Percentiles rank a stretch among this genome's conserved stretches.
These are phyloP conservation scores for Tolypocladium pustulatum DNA, from an alignment of 2,329 filamentous ascomycete species.

Conservation along the genomic window DNA sequence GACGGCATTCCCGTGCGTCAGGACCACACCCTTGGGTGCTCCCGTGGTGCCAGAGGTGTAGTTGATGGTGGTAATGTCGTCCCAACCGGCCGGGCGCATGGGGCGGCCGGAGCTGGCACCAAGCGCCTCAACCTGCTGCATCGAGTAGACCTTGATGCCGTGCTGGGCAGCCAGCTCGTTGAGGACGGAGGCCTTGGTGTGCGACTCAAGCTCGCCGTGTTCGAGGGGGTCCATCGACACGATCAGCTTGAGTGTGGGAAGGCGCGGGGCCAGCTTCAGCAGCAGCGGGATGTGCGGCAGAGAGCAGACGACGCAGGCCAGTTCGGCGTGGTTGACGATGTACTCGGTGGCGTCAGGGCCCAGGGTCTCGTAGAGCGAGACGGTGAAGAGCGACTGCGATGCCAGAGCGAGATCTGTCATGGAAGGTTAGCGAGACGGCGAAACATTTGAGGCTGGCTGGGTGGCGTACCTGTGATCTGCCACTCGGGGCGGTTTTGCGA, in stretches of 20 bases:
- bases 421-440: neutral
- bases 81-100: constrained; percentile 59
- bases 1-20: constrained; percentile 75
- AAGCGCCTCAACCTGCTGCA: constrained; percentile 71
- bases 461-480: constrained; percentile 60
- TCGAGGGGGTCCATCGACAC: constrained; percentile 78
- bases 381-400: constrained; percentile 79
- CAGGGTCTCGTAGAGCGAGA: constrained; percentile 93
- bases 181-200: constrained; percentile 71
- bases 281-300: constrained; percentile 73
- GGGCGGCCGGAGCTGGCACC: constrained; percentile 61
- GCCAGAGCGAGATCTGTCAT: constrained; percentile 67
- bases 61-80: constrained; percentile 81
- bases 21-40: constrained; percentile 69
- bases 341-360: constrained; percentile 87
- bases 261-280: constrained; percentile 64
- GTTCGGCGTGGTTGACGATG: constrained; percentile 82
- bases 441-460: neutral
- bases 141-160: constrained; percentile 69
- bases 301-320: constrained; percentile 67
- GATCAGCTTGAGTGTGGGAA: constrained; percentile 78
- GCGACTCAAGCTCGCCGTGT: constrained; percentile 62
- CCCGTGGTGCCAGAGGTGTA: constrained; percentile 84
- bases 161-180: constrained; percentile 62
- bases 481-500: constrained; percentile 79